These are phyloP conservation scores for Cruciata laevipes DNA, from an alignment of 257 asterid species.

Conservation along the genomic window DNA sequence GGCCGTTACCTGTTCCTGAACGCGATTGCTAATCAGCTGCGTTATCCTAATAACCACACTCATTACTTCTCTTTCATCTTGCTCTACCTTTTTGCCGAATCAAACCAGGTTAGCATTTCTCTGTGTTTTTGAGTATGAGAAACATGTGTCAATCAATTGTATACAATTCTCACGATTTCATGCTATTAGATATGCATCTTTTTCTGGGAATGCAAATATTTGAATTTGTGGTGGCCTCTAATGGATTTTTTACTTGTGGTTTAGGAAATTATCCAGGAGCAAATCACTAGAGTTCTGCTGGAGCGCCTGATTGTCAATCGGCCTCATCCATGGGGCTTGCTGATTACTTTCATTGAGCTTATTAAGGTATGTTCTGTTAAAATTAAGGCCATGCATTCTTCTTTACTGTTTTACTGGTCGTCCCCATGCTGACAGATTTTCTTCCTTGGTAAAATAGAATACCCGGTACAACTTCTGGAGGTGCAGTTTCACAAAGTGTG, in stretches of 20 bases:
- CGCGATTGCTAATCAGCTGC: constrained; percentile 91
- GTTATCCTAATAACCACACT: constrained; percentile 95
- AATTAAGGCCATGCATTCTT: not conserved
- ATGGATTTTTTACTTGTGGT: not conserved
- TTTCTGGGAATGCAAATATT: too few species aligned
- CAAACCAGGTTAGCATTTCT: constrained; percentile 54
- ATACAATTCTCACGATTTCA: too few species aligned
- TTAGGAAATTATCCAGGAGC: constrained; percentile 90
- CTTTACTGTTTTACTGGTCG: not conserved
- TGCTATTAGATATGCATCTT: too few species aligned
- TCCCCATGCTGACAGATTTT: not conserved
- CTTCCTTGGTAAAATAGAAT: constrained; percentile 40
- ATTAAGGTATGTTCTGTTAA: constrained; percentile 47
- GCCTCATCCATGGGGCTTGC: constrained; percentile 99
- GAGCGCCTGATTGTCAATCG: constrained; percentile 81
- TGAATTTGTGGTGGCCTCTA: not conserved
- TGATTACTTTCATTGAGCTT: constrained; percentile 76
- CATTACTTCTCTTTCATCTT: constrained; percentile 88
- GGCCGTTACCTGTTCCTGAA: constrained; percentile 94
- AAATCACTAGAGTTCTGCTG: constrained; percentile 78
- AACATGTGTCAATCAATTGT: not conserved
- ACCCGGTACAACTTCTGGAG: constrained; percentile 94
- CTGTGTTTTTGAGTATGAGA: not conserved
- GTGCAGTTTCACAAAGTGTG: constrained; percentile 76
- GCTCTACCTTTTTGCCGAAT: constrained; percentile 75